Evolutionary conservation across 768 basidiomycete species (phyloP).

Genomic region (Auriscalpium vulgare): DNA sequence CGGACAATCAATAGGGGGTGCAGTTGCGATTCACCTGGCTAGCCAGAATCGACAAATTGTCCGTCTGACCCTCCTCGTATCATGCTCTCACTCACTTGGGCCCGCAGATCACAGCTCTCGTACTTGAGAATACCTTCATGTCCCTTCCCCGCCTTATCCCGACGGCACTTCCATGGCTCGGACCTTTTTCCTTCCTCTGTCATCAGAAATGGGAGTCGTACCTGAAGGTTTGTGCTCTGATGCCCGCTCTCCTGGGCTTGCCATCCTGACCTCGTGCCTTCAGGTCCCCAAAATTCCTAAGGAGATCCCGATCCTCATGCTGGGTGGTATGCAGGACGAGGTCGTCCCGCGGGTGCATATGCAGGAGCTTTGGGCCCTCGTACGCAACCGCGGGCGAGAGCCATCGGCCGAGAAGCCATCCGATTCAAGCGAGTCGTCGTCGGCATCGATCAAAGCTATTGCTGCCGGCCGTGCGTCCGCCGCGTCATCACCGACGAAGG

Average conservation of each 20-base stretch:
- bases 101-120: slow-evolving; percentile 60
- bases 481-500: not conserved
- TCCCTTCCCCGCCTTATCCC: slow-evolving; percentile 82
- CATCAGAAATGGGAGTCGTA: slow-evolving; percentile 86
- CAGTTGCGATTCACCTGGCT: slow-evolving; percentile 84
- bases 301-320: slow-evolving; percentile 68
- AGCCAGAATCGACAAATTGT: slow-evolving; percentile 68
- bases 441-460: not conserved
- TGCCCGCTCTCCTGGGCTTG: slow-evolving; percentile 2
- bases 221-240: slow-evolving; percentile 38
- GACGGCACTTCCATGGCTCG: slow-evolving; percentile 62
- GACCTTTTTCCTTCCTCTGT: slow-evolving; percentile 70
- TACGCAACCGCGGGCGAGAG: slow-evolving; percentile 21
- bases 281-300: slow-evolving; percentile 43
- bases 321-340: slow-evolving; percentile 67
- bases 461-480: not conserved
- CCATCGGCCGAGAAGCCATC: not conserved
- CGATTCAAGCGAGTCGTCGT: not conserved
- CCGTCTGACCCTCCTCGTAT: slow-evolving; percentile 10
- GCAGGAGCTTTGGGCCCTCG: slow-evolving; percentile 60
- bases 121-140: slow-evolving; percentile 92
- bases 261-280: slow-evolving; percentile 16
- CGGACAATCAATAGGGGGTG: slow-evolving; percentile 88
- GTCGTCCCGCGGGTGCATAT: slow-evolving; percentile 74
- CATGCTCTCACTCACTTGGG: not conserved